These are phyloP conservation scores for Corynespora cassiicola DNA, from an alignment of 2,329 filamentous ascomycete genomes.

Conservation along the genomic window DNA sequence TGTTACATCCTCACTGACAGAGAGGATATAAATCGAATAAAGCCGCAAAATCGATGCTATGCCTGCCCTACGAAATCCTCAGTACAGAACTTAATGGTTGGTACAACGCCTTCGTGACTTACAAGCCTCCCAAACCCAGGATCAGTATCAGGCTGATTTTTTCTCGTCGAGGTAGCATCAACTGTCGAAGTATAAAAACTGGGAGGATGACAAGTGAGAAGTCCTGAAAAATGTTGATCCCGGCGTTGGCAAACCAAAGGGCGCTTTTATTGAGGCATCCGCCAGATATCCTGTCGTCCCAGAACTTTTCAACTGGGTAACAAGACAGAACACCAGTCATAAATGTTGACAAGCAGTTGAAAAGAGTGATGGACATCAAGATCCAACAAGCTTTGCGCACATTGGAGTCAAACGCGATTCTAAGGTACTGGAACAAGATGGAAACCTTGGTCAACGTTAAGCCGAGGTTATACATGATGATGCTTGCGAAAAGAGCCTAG, in stretches of 20 bases:
- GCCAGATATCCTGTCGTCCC: slow-evolving; percentile 16
- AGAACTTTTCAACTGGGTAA: slow-evolving; percentile 17
- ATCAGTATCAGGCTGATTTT: slow-evolving; percentile 33
- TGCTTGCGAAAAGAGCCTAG: slow-evolving; percentile 17
- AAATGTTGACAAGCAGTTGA: slow-evolving; percentile 9
- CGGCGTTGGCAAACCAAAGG: slow-evolving; percentile 19
- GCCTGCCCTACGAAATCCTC: too few species aligned
- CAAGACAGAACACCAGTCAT: slow-evolving; percentile 14
- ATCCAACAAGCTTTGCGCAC: slow-evolving; percentile 6
- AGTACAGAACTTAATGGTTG: neutral
- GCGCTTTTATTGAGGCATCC: slow-evolving; percentile 13
- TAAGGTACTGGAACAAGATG: slow-evolving; percentile 15
- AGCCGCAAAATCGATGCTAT: slow-evolving; percentile 23
- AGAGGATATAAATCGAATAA: slow-evolving; percentile 17
- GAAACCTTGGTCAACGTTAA: slow-evolving; percentile 13
- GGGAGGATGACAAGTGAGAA: slow-evolving; percentile 16
- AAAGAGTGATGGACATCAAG: slow-evolving; percentile 7
- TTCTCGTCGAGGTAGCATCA: slow-evolving; percentile 25
- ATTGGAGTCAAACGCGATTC: slow-evolving; percentile 8
- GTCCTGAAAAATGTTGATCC: slow-evolving; percentile 17
- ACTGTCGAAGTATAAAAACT: slow-evolving; percentile 20
- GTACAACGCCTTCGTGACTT: slow-evolving; percentile 11
- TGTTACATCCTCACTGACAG: slow-evolving; percentile 11
- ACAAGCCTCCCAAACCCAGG: slow-evolving; percentile 38
- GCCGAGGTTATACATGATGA: slow-evolving; percentile 18